phyloP scores from a whole-genome alignment of 129 eudicot species.

The Mikania micrantha region DNA sequence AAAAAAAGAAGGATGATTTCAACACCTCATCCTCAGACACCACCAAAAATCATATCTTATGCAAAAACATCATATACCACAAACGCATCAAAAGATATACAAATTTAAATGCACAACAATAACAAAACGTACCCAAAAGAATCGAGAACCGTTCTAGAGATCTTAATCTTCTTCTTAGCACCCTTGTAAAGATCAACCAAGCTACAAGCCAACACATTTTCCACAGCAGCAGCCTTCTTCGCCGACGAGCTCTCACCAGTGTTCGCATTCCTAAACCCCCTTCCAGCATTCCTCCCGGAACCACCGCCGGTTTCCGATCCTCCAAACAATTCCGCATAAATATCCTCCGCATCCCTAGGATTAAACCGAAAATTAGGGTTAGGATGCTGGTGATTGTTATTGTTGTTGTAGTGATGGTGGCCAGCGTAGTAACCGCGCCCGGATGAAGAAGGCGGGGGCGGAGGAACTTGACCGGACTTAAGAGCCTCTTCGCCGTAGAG shows the following conservation, averaged over 20 bases:
- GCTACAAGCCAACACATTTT: constrained; percentile 57
- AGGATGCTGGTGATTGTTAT: constrained; percentile 28
- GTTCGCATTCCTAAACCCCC: constrained; percentile 35
- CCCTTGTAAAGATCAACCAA: constrained; percentile 70
- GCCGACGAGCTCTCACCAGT: constrained; percentile 29
- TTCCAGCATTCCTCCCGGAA: constrained; percentile 21
- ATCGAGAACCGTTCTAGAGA: constrained; percentile 55
- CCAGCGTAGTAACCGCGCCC: constrained; percentile 19
- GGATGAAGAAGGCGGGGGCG: constrained; percentile 45
- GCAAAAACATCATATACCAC: not conserved
- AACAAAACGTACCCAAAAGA: constrained; percentile 36
- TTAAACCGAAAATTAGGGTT: constrained; percentile 63
- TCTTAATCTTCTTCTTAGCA: constrained; percentile 77
- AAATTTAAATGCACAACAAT: not conserved
- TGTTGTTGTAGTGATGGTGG: constrained; percentile 15
- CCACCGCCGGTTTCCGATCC: constrained; percentile 30
- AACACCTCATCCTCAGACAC: too few relatives aligned
- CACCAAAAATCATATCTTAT: not conserved
- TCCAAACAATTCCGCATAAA: constrained; percentile 71
- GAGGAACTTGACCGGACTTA: constrained; percentile 77
- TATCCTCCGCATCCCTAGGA: constrained; percentile 88
- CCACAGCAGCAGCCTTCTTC: constrained; percentile 70
- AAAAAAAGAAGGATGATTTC: too few relatives aligned
- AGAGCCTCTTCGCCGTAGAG: constrained; percentile 91
- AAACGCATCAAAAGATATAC: not conserved